Evolutionary conservation across 768 basidiomycete genomes (phyloP), one percentile per base, ranked within the genome.

Genomic region (Symmetrospora coprosmae): DNA sequence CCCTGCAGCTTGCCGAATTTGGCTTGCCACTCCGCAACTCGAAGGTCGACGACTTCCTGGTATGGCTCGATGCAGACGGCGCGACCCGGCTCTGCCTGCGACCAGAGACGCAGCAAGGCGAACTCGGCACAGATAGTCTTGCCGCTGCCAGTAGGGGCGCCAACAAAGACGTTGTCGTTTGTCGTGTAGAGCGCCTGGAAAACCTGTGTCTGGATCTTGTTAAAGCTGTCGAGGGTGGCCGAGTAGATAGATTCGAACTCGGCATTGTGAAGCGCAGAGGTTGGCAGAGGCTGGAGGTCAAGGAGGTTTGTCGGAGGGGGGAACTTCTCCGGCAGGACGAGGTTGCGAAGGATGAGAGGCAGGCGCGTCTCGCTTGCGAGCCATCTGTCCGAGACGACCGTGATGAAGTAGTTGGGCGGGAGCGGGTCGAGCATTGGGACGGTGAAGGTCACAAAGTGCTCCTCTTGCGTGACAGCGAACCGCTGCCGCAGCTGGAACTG

Each of bases 111-210:
- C 47, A 99, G 75, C 14, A 99, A 75, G 0, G 94, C 94, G 62
- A 96, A 92, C 71, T 99, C 94, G 0, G 91, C 94, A 66, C 89
- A 92, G 39, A 97, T 85, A 0, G 92, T 97, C 78, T 99, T 97
- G 13, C 94, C 92, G 50, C 86, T 88, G 23, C 94, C 92, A 0
- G 94, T 90, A 0, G 94, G 92, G 0, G 92, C 94, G 19, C 90
- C 91, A 59, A 99, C 82, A 70, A 97, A 91, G 39, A 92, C 84
- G 67, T 92, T 97, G 69, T 97, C 94, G 68, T 96, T 91, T 0
- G 88, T 83, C 0, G 87, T 89, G 72, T 96, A 99, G 0, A 99
- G 77, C 0, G 92, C 91, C 67, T 96, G 90, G 83, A 99, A 97
- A 43, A 94, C 91, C 73, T 97, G 94, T 0, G 89, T 97, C 71